Base-by-base conservation (phyloP, 768 basidiomycete genomes). In the Xerocomus brunneocitrinus region DNA sequence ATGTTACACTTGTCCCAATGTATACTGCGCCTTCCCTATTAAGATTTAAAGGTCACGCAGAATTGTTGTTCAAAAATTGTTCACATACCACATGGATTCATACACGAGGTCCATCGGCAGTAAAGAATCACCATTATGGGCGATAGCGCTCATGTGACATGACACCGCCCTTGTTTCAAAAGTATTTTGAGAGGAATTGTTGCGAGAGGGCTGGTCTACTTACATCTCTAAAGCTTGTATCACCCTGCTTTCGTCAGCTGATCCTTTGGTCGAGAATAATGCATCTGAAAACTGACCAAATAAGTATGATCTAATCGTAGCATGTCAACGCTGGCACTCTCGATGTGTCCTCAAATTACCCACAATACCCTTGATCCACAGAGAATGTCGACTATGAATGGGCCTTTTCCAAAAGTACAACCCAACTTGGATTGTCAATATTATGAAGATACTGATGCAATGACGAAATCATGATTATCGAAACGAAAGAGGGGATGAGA, bases 331-430 rank as follows among this genome's bases (percentile, higher is more conserved):
- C 9, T 14, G 12, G 10, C 25, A 1, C 4, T 7, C 8, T n/a
- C 27, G 4, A 19, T 3, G 35, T 27, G 4, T 25, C 13, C 8
- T 30, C 6, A 28, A 14, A 39, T 47, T 10, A 48, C 65, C 3
- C 35, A 67, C 65, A 22, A 58, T 19, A 25, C 50, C 38, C 49
- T 66, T 67, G 40, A 61, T 41, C 65, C 65, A 67, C 48, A 35
- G 22, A 38, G 56, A 30, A 5, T 67, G 66, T 27, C 59, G 57
- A 32, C 36, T 13, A 42, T 53, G 61, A 36, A 58, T 25, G 12
- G 53, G 1, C 8, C n/a, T 36, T 19, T 35, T 67, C 54, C 58
- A 44, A 50, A 68, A 54, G 41, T 67, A 68, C 8, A 59, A n/a
- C 43, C 30, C 55, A 12, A 66, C 59, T 55, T 67, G 65, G 24